phyloP scores from a whole-genome alignment of 2,329 filamentous ascomycete genomes.

The Nothophaeocryptopus gaeumannii region DNA sequence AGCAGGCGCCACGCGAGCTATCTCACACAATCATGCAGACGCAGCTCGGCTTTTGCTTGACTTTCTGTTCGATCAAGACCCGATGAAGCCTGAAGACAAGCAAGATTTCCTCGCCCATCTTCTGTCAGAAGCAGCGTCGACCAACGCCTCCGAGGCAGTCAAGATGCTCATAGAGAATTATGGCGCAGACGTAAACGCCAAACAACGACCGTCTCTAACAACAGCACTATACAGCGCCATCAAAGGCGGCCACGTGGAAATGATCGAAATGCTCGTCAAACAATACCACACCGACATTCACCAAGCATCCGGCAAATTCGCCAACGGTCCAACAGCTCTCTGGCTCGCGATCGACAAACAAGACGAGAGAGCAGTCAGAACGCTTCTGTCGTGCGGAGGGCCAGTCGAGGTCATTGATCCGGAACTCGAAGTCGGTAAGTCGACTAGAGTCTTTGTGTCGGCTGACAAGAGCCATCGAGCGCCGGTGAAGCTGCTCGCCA shows the following conservation, averaged over 20 bases:
- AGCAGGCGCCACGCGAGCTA: neutral
- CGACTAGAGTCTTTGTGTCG: constrained; percentile 12
- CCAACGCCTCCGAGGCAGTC: constrained; percentile 1
- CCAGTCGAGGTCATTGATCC: constrained; percentile 11
- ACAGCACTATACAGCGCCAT: constrained; percentile 6
- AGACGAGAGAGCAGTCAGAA: constrained; percentile 9
- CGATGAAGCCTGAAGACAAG: neutral
- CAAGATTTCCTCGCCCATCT: neutral
- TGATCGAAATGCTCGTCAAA: constrained; percentile 9
- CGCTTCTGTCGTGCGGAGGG: constrained; percentile 12
- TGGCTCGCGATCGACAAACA: constrained; percentile 15
- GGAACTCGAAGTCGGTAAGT: constrained; percentile 1
- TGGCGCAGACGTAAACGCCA: constrained; percentile 6
- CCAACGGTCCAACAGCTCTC: constrained; percentile 16
- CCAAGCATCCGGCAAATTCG: constrained; percentile 10
- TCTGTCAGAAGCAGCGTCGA: constrained; percentile 1
- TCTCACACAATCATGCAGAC: neutral
- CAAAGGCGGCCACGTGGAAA: neutral
- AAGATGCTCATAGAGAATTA: constrained; percentile 4
- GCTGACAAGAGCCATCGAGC: neutral
- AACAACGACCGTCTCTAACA: neutral
- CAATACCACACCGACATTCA: constrained; percentile 12
- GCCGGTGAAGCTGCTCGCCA: constrained; percentile 1
- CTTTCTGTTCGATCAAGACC: neutral
- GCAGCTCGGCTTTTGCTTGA: neutral